phyloP scores from a whole-genome alignment of 2,329 filamentous ascomycete species.

The Podosphaera aphanis region DNA sequence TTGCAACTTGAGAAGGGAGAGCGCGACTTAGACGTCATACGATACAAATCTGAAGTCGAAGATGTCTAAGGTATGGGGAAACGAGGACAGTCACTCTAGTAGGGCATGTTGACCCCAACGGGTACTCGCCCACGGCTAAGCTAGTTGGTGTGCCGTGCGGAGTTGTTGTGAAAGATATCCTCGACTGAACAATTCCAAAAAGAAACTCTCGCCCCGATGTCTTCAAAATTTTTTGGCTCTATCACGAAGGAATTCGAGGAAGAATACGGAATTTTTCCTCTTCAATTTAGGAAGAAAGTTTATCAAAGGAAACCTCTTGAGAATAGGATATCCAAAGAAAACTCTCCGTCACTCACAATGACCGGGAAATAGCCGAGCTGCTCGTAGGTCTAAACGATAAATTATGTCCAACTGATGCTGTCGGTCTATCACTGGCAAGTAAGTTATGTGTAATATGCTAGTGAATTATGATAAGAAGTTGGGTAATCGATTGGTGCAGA shows the following conservation, averaged over 20 bases:
- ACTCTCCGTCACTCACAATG: no score
- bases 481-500: no score
- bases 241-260: constrained; percentile 58
- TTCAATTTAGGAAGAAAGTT: no score
- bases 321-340: no score
- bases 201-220: constrained; percentile 59
- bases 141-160: constrained; percentile 55
- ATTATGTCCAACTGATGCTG: no score
- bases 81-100: constrained; percentile 58
- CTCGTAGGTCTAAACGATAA: no score
- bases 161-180: constrained; percentile 55
- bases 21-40: constrained; percentile 62
- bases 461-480: no score
- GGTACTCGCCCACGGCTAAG: constrained; percentile 68
- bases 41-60: constrained; percentile 70
- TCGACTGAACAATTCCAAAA: constrained; percentile 49
- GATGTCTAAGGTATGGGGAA: constrained; percentile 54
- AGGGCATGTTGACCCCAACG: constrained; percentile 58
- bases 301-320: no score
- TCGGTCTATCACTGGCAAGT: no score
- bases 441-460: no score
- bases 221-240: constrained; percentile 43
- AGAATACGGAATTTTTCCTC: constrained; percentile 50
- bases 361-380: no score
- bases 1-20: constrained; percentile 65